These are phyloP conservation scores for Kingdonia uniflora DNA, from an alignment of 164 flowering plant species.

Conservation along the genomic window DNA sequence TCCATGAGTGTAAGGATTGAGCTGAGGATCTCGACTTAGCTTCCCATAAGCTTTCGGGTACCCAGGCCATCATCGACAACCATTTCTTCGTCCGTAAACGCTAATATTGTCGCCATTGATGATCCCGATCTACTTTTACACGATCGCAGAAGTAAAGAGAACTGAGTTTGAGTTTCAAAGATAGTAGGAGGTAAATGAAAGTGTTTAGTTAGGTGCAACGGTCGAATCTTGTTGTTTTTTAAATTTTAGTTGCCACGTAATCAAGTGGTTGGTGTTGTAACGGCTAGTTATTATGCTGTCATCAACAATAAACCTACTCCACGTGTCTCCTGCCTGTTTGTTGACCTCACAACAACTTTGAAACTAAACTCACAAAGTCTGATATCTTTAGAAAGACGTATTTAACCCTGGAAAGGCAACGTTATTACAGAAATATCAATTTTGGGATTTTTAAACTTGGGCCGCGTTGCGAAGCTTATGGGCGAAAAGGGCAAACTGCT, in stretches of 20 bases:
- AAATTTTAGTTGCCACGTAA: slow-evolving; percentile 17
- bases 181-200: background rate
- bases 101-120: slow-evolving; percentile 30
- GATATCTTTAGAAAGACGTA: too few relatives aligned
- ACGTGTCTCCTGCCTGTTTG: too few relatives aligned
- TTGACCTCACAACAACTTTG: too few relatives aligned
- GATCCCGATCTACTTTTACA: background rate
- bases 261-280: slow-evolving; percentile 14
- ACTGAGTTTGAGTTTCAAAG: background rate
- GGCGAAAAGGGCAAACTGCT: too few relatives aligned
- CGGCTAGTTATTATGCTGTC: slow-evolving; percentile 45
- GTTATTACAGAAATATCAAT: too few relatives aligned
- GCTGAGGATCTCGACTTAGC: slow-evolving; percentile 45
- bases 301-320: too few relatives aligned
- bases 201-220: slow-evolving; percentile 21
- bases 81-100: slow-evolving; percentile 56
- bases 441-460: too few relatives aligned
- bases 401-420: too few relatives aligned
- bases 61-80: slow-evolving; percentile 51
- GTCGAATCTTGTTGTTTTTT: slow-evolving; percentile 20
- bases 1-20: slow-evolving; percentile 41
- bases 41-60: slow-evolving; percentile 67
- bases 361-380: too few relatives aligned
- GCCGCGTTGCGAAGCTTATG: too few relatives aligned
- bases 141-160: background rate